Evolutionary conservation across 2,329 filamentous ascomycete species (phyloP), one percentile per base, ranked within the genome.

Genomic region (Gremmenia infestans): DNA sequence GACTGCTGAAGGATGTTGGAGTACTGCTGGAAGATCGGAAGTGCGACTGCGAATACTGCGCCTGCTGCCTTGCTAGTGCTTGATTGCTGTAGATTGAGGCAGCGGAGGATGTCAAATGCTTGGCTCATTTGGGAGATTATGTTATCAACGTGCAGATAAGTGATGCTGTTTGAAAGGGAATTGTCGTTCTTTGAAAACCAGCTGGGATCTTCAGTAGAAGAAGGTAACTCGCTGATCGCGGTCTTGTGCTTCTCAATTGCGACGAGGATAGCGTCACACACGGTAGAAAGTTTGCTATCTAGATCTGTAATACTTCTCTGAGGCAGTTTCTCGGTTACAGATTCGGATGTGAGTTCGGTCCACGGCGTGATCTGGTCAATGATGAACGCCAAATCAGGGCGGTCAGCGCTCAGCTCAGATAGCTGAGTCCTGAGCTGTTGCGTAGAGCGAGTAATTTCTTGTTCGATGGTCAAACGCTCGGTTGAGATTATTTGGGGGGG

Each of bases 11-110:
- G 84, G 17, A 87, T 82, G 1, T 75, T 71, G 14, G 78, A 76
- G 67, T 93, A 97, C 63, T 94, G 87, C 49, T 83, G 76, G 4
- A 96, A 68, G 32, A 97, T 85, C 0, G 94, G 91, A 19, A 82
- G 68, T 1, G 87, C 72, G 5, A 83, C 78, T 7, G 80, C 75
- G 51, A 90, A 77, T 3, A 90, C 68, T 1, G 83, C 81, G 8
- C 77, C 73, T 39, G 79, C 77, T n/a, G 77, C 67, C 36, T 72
- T 67, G 22, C 82, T 72, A 25, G 71, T 64, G 4, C 70, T 60
- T 14, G 68, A 48, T 12, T 80, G 68, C 23, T 73, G 63, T 4
- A 80, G 69, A 56, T 78, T 68, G 11, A 83, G 56, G 50, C 63
- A 56, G 23, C 76, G 73, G 32, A 86, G 69, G 15, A 73, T 69